Base-by-base conservation (phyloP, 202 grass and related monocot genomes). In the Musa balbisiana region DNA sequence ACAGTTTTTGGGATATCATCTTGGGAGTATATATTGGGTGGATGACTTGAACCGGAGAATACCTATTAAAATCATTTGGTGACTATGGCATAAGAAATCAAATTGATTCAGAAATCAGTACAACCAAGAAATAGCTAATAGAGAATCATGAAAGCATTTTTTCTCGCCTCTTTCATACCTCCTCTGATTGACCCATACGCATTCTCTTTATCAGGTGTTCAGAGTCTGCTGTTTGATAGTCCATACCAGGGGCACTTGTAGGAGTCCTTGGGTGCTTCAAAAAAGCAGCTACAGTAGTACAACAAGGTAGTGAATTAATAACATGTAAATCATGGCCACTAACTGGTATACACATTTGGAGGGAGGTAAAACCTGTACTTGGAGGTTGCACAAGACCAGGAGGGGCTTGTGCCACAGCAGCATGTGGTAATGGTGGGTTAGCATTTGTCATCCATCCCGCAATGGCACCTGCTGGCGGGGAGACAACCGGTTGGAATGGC, bases 121-220 rank as follows among this genome's bases (percentile, higher is more conserved):
- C 14, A 21, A 56, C 10, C 12, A 73, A 13, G 14, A 55, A 29
- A 73, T 20, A 20, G 17, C 16, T 43, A 43, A 43, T 43, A 43
- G 5, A 43, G 4, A 43, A 43, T 43, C 33, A 43, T 43, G 33
- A 43, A 43, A 10, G 27, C 13, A n/a, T 65, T 26, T 12, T 3
- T 53, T 27, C 50, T 27, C 33, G 33, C 33, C 33, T 43, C 4
- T 43, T 72, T 55, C 53, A 51, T 89, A 94, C 95, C 91, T 99
- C 96, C 78, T 99, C 96, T 63, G 87, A 83, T 87, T 95, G 95
- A 9, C 96, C 96, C 22, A 86, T 85, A 55, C 96, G 89, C 82
- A 99, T 95, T 88, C 96, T 95, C 84, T 99, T 99, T 85, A 92
- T 93, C 64, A 95, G 84, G 85, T 92, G 89, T 86, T 99, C 96